Percentiles rank a stretch among this genome's conserved stretches.
Conservation (phyloP, 345 rosid species). For the Lepidium aucheri region DNA sequence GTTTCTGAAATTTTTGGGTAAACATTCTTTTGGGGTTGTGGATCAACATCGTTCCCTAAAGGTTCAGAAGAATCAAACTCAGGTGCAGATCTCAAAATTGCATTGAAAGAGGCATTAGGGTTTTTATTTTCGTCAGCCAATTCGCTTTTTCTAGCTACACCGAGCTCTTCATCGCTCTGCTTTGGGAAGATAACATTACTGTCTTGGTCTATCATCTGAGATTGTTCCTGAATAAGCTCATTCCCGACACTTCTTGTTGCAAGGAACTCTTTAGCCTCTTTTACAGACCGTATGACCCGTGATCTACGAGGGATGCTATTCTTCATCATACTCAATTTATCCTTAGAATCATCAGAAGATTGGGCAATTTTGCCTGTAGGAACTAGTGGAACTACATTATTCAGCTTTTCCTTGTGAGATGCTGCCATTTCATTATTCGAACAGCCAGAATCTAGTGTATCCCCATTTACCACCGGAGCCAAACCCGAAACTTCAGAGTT, state of each 20-base stretch:
- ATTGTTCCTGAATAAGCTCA: slow-evolving; percentile 23
- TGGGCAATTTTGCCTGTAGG: slow-evolving; percentile 14
- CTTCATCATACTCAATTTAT: slow-evolving; percentile 10
- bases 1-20: slow-evolving; percentile 4
- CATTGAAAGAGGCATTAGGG: slow-evolving; percentile 22
- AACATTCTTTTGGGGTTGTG: slow-evolving; percentile 17
- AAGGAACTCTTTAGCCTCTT: slow-evolving; percentile 81
- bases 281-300: slow-evolving; percentile 64
- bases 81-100: slow-evolving; percentile 9
- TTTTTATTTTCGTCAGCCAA: slow-evolving; percentile 14
- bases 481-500: slow-evolving; percentile 13
- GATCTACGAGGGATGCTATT: slow-evolving; percentile 33
- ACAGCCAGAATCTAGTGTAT: slow-evolving; percentile 18
- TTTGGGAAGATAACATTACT: slow-evolving; percentile 10
- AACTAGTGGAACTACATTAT: slow-evolving; percentile 2
- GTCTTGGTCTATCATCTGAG: slow-evolving; percentile 17
- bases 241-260: slow-evolving; percentile 29
- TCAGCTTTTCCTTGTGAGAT: slow-evolving; percentile 16
- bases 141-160: slow-evolving; percentile 15
- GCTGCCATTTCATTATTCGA: slow-evolving; percentile 16
- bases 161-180: slow-evolving; percentile 16
- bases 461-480: slow-evolving; percentile 25
- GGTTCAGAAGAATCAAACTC: slow-evolving; percentile 20
- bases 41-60: slow-evolving; percentile 15
- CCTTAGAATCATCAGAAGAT: slow-evolving; percentile 30